phyloP scores from a whole-genome alignment of 257 asterid genomes.

The Plantago ovata region DNA sequence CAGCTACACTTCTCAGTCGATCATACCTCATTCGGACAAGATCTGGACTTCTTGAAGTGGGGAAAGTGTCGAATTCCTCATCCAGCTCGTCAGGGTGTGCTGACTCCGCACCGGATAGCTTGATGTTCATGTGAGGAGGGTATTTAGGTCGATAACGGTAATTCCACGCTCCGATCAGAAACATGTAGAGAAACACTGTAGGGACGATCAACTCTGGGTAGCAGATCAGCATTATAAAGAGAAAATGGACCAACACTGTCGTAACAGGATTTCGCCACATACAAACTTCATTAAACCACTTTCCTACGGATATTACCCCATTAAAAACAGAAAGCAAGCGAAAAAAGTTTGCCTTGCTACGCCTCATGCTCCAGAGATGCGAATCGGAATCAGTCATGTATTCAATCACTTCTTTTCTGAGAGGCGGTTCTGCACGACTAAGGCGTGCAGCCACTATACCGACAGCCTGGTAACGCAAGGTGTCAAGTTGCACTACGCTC shows the following conservation, averaged over 20 bases:
- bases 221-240: constrained; percentile 59
- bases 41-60: constrained; percentile 50
- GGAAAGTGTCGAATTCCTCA: constrained; percentile 86
- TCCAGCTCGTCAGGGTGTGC: constrained; percentile 80
- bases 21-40: constrained; percentile 79
- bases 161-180: constrained; percentile 75
- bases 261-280: constrained; percentile 76
- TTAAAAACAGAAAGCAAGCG: constrained; percentile 58
- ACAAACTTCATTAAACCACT: constrained; percentile 76
- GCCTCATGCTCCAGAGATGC: constrained; percentile 97
- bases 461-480: constrained; percentile 81
- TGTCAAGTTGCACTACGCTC: constrained; percentile 55
- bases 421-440: constrained; percentile 89
- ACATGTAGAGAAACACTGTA: constrained; percentile 74
- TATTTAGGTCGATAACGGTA: constrained; percentile 60
- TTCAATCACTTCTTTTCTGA: constrained; percentile 72
- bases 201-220: constrained; percentile 80
- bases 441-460: constrained; percentile 66
- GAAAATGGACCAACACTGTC: constrained; percentile 68
- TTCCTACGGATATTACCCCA: constrained; percentile 53
- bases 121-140: constrained; percentile 91
- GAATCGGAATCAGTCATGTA: constrained; percentile 78
- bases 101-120: constrained; percentile 69
- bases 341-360: constrained; percentile 87
- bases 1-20: constrained; percentile 76